Conservation (phyloP, 2,329 filamentous ascomycete genomes). For the Beauveria asiatica region DNA sequence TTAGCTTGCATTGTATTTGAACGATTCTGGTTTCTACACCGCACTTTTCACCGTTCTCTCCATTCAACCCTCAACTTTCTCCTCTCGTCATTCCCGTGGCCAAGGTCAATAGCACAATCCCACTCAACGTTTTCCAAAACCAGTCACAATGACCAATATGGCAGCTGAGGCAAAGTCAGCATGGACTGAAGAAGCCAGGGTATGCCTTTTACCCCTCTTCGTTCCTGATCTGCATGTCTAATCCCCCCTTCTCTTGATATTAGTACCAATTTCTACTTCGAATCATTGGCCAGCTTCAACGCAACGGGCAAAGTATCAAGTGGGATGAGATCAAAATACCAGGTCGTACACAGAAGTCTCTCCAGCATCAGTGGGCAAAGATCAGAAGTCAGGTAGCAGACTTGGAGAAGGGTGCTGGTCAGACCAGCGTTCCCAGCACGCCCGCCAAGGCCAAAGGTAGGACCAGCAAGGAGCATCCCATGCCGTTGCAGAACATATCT, state of each 20-base stretch:
- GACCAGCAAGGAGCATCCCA: too few species aligned
- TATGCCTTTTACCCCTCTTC: not conserved
- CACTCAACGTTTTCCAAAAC: not conserved
- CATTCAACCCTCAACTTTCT: not conserved
- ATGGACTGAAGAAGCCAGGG: conserved; percentile 6
- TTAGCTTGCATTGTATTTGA: not conserved
- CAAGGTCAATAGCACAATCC: not conserved
- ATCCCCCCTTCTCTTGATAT: not conserved
- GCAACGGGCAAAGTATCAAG: conserved; percentile 11
- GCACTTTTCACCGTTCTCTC: not conserved
- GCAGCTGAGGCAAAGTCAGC: not conserved
- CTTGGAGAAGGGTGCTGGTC: conserved; percentile 16
- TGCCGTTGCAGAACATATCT: too few species aligned
- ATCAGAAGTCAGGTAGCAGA: conserved; percentile 16
- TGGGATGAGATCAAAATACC: conserved; percentile 16
- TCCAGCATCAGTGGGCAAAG: conserved; percentile 15
- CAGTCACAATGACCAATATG: not conserved
- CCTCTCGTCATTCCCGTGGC: not conserved
- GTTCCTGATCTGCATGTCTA: not conserved
- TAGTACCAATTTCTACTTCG: conserved; percentile 14
- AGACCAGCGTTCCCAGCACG: not conserved
- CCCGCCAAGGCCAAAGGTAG: conserved; percentile 3
- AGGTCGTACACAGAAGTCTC: conserved; percentile 17
- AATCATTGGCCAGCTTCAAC: conserved; percentile 9
- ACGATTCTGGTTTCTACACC: not conserved